These are phyloP conservation scores for Solanum pennellii DNA, from an alignment of 257 asterid species.

Conservation along the genomic window DNA sequence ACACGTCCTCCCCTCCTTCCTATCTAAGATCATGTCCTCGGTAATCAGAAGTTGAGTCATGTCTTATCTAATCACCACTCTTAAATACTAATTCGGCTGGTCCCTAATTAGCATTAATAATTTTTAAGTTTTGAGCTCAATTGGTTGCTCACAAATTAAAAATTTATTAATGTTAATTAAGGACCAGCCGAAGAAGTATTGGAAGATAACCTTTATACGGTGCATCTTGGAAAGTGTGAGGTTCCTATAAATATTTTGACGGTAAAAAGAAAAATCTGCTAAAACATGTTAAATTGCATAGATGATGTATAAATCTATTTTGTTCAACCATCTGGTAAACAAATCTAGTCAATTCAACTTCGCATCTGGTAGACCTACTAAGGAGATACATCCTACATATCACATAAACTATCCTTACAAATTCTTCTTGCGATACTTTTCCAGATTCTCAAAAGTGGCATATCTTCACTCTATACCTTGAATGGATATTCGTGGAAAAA, in stretches of 20 bases:
- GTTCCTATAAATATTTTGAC: neutral
- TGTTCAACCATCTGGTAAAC: neutral
- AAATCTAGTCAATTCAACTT: neutral
- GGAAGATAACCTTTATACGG: too few relatives aligned
- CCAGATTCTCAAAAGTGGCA: constrained; percentile 27
- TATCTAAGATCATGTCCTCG: neutral
- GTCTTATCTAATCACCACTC: neutral
- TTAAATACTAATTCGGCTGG: too few relatives aligned
- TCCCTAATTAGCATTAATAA: too few relatives aligned
- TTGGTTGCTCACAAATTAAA: neutral
- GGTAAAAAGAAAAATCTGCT: too few relatives aligned
- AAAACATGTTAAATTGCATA: neutral
- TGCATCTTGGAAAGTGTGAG: neutral
- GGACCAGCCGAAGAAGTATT: too few relatives aligned
- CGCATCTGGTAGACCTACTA: neutral
- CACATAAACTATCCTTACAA: too few relatives aligned
- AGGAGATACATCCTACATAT: neutral
- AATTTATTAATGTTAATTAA: too few relatives aligned
- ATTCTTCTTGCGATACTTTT: neutral
- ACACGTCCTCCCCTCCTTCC: neutral
- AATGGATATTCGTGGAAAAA: constrained; percentile 32
- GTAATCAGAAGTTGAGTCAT: neutral
- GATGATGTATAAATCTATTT: too few relatives aligned
- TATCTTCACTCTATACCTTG: neutral
- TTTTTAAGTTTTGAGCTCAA: too few relatives aligned